Evolutionary conservation across 78 protist genomes (phyloP).

Genomic region (Dictyostelium purpureum): DNA sequence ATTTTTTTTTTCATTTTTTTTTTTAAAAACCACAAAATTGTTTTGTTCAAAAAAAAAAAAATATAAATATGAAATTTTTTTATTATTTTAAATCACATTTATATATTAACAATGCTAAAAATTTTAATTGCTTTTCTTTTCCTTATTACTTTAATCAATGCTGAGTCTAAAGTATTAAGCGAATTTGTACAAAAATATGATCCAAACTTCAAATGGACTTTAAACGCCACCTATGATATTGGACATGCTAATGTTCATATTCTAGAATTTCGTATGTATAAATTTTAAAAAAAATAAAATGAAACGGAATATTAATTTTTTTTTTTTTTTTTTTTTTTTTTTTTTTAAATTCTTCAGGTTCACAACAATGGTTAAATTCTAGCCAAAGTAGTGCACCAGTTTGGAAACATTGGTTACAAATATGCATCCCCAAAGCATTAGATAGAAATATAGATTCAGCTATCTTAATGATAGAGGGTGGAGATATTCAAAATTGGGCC

Average conservation of each 20-base stretch:
- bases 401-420: slow-evolving; percentile 11
- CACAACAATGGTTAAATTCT: neutral
- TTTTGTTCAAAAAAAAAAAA: too few relatives aligned
- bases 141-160: neutral
- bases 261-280: slow-evolving; percentile 20
- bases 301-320: neutral
- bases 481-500: neutral
- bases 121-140: neutral
- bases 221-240: neutral
- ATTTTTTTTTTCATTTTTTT: too few relatives aligned
- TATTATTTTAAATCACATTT: too few relatives aligned
- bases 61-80: too few relatives aligned
- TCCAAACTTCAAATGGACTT: neutral
- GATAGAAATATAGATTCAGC: neutral
- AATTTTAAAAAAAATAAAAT: neutral
- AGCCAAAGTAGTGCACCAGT: neutral
- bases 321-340: neutral
- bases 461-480: neutral
- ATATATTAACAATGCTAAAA: too few relatives aligned
- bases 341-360: neutral
- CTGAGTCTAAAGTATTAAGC: neutral
- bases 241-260: neutral
- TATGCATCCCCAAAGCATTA: neutral
- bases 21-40: too few relatives aligned
- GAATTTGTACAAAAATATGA: slow-evolving; percentile 7